Evolutionary conservation across 2,329 filamentous ascomycete species (phyloP).

Genomic region (Stachybotrys chartarum): DNA sequence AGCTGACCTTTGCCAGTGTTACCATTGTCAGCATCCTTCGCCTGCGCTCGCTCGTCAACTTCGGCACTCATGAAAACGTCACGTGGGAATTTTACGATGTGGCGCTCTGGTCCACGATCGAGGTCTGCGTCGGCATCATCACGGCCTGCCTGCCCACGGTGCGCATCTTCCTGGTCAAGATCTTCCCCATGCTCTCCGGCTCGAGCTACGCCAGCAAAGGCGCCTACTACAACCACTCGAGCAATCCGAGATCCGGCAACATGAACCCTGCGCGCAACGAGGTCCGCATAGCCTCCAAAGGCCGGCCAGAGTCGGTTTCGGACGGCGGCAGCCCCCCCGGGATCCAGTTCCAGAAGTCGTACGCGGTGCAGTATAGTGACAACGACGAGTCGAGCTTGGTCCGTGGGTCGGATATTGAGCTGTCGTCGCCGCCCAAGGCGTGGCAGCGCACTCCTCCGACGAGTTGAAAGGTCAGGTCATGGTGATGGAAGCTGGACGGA

Average conservation of each 20-base stretch:
- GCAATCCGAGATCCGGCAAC: neutral
- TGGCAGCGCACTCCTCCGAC: neutral
- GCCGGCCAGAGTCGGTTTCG: neutral
- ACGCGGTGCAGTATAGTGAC: neutral
- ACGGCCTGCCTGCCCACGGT: slow-evolving; percentile 17
- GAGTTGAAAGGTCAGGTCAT: neutral
- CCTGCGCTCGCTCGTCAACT: slow-evolving; percentile 15
- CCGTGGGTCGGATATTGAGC: neutral
- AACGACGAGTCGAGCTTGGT: slow-evolving; percentile 1
- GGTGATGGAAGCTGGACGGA: neutral
- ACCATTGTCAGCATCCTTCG: slow-evolving; percentile 20
- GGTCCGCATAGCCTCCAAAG: neutral
- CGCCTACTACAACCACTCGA: slow-evolving; percentile 1
- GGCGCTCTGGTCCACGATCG: slow-evolving; percentile 20
- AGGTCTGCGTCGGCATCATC: slow-evolving; percentile 19
- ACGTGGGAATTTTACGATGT: slow-evolving; percentile 16
- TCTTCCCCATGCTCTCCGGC: slow-evolving; percentile 17
- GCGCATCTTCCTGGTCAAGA: slow-evolving; percentile 12
- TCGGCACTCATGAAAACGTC: slow-evolving; percentile 11
- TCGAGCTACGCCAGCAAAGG: slow-evolving; percentile 1
- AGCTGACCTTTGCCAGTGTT: slow-evolving; percentile 9
- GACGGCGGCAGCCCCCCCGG: neutral
- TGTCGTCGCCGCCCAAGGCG: neutral
- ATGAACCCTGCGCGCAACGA: neutral
- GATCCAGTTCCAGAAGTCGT: neutral